Evolutionary conservation across 148 eudicot species (phyloP).

Genomic region (Polygonum maritimum): DNA sequence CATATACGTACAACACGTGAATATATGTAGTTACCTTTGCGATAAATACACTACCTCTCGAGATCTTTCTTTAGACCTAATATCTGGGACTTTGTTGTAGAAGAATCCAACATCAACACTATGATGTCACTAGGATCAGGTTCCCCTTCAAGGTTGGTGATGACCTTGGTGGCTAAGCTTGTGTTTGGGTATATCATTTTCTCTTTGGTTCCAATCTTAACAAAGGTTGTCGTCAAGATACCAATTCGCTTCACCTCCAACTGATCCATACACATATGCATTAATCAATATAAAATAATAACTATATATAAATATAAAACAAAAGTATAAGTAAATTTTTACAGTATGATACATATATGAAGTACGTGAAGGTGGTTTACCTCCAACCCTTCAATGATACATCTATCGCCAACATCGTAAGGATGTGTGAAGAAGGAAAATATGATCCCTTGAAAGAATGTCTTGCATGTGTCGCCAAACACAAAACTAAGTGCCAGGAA

Average conservation of each 20-base stretch:
- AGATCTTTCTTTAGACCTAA: not conserved
- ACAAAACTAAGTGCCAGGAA: not conserved
- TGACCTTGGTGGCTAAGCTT: not conserved
- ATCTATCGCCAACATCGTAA: slow-evolving; percentile 13
- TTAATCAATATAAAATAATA: not conserved
- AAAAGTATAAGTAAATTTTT: no score
- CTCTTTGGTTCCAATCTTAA: not conserved
- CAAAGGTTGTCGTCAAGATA: slow-evolving; percentile 4
- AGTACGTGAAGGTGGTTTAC: not conserved
- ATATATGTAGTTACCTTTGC: no score
- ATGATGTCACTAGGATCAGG: not conserved
- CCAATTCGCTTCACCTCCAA: not conserved
- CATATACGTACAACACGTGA: no score
- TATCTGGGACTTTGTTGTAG: not conserved
- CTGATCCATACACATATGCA: no score
- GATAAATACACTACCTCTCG: not conserved
- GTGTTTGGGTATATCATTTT: slow-evolving; percentile 8
- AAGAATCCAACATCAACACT: not conserved
- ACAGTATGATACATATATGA: no score
- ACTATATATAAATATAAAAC: no score
- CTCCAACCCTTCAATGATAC: not conserved
- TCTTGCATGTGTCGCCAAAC: not conserved
- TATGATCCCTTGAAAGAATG: slow-evolving; percentile 17
- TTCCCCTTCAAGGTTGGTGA: slow-evolving; percentile 1
- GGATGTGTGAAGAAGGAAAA: slow-evolving; percentile 16